Conservation (phyloP, 179 eudicot species). For the Spinacia oleracea region DNA sequence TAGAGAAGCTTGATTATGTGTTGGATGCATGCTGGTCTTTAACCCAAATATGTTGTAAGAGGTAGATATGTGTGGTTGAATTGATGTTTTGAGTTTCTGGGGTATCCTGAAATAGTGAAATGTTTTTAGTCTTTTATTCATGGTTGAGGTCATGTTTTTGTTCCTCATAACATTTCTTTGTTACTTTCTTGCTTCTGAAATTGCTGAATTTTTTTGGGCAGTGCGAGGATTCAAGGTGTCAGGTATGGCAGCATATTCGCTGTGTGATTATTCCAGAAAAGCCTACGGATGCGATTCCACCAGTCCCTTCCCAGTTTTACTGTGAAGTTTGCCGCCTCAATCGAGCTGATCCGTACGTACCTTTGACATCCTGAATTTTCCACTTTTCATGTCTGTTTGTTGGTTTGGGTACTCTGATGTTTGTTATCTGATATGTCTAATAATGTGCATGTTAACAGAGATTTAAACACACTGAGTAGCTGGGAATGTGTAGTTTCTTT, state of each 20-base stretch:
- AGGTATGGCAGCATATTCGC: slow-evolving; percentile 82
- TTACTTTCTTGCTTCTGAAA: slow-evolving; percentile 5
- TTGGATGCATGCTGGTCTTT: not conserved
- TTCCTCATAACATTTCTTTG: not conserved
- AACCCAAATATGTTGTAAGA: not conserved
- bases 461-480: not conserved
- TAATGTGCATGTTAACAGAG: not conserved
- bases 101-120: not conserved
- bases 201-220: slow-evolving; percentile 34
- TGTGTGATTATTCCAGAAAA: slow-evolving; percentile 90
- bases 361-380: not conserved
- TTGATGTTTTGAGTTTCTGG: not conserved
- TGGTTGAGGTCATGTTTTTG: not conserved
- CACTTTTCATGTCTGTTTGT: not conserved
- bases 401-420: not conserved
- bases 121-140: not conserved
- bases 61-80: not conserved
- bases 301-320: slow-evolving; percentile 65
- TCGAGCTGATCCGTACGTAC: slow-evolving; percentile 97
- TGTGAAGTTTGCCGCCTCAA: slow-evolving; percentile 91
- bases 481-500: not conserved
- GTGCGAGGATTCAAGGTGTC: slow-evolving; percentile 90
- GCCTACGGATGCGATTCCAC: slow-evolving; percentile 61
- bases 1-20: not conserved
- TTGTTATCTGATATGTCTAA: not conserved